A percentile compares a stretch with the other conserved stretches of the same genome.
Conservation (phyloP, 768 basidiomycete species). For the Leccinum broughii region DNA sequence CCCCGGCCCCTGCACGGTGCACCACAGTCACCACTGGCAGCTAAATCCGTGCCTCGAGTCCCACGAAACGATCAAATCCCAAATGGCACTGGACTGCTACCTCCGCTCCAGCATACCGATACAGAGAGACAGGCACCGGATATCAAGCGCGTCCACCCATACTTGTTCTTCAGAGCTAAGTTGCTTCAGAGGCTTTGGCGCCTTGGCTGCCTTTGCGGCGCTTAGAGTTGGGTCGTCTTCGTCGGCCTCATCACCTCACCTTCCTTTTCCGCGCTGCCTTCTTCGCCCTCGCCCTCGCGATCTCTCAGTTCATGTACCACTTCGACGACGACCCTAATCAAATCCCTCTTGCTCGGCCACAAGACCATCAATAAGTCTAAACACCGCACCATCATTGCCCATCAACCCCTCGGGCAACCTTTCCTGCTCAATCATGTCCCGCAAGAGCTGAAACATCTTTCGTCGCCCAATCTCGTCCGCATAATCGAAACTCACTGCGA, state of each 20-base stretch:
- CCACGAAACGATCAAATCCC: too few species aligned
- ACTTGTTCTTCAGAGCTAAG: slow-evolving; percentile 61
- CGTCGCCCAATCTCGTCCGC: slow-evolving; percentile 88
- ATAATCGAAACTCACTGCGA: slow-evolving; percentile 84
- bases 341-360: slow-evolving; percentile 73
- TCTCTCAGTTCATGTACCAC: slow-evolving; percentile 77
- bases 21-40: too few species aligned
- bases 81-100: too few species aligned
- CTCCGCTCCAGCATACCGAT: slow-evolving; percentile 78
- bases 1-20: too few species aligned
- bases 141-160: slow-evolving; percentile 61
- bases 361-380: slow-evolving; percentile 80
- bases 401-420: slow-evolving; percentile 65
- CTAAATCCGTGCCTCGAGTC: too few species aligned
- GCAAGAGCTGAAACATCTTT: slow-evolving; percentile 83
- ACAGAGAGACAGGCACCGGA: slow-evolving; percentile 74
- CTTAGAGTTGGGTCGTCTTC: slow-evolving; percentile 12
- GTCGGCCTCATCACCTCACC: slow-evolving; percentile 18
- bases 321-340: slow-evolving; percentile 88
- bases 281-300: slow-evolving; percentile 36
- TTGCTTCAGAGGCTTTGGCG: slow-evolving; percentile 31
- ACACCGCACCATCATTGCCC: slow-evolving; percentile 72
- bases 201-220: slow-evolving; percentile 15
- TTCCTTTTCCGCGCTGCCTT: slow-evolving; percentile 39
- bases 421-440: slow-evolving; percentile 79